Percentiles rank a stretch among this genome's conserved stretches.
These are phyloP conservation scores for Aspergillus sp. DNA, from an alignment of 2,329 filamentous ascomycete genomes.

Conservation along the genomic window DNA sequence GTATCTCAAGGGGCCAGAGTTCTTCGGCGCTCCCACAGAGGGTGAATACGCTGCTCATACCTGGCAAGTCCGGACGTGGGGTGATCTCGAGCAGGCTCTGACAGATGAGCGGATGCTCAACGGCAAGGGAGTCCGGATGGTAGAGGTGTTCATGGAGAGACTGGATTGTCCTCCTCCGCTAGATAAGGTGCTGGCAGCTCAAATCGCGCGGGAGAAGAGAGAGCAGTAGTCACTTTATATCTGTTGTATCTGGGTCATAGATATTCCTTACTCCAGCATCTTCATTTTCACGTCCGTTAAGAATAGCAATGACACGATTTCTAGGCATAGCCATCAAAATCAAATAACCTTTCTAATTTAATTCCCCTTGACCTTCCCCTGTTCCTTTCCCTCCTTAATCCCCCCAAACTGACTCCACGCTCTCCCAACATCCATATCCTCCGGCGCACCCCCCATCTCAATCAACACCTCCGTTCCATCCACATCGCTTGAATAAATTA, in stretches of 20 bases:
- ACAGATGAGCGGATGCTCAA: constrained; percentile 35
- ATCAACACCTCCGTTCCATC: background rate
- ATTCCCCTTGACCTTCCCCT: too few species aligned
- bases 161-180: constrained; percentile 38
- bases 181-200: constrained; percentile 31
- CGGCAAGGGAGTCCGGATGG: constrained; percentile 41
- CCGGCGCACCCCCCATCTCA: background rate
- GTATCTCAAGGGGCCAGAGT: constrained; percentile 49
- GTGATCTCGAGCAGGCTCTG: constrained; percentile 46
- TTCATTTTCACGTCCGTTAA: background rate
- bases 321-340: too few species aligned
- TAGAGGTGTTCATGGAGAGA: constrained; percentile 44
- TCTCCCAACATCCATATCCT: background rate
- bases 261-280: background rate
- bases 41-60: constrained; percentile 40
- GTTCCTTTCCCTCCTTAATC: background rate
- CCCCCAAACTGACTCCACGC: background rate
- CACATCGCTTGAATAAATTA: background rate
- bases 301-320: too few species aligned
- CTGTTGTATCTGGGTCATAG: background rate
- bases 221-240: background rate
- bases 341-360: too few species aligned
- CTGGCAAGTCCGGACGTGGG: constrained; percentile 45
- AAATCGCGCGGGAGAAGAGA: constrained; percentile 29
- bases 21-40: constrained; percentile 46